Percentiles rank a stretch among this genome's conserved stretches.
Evolutionary conservation across 495 filamentous ascomycete species (phyloP).

Genomic region (Lophium mytilinum): DNA sequence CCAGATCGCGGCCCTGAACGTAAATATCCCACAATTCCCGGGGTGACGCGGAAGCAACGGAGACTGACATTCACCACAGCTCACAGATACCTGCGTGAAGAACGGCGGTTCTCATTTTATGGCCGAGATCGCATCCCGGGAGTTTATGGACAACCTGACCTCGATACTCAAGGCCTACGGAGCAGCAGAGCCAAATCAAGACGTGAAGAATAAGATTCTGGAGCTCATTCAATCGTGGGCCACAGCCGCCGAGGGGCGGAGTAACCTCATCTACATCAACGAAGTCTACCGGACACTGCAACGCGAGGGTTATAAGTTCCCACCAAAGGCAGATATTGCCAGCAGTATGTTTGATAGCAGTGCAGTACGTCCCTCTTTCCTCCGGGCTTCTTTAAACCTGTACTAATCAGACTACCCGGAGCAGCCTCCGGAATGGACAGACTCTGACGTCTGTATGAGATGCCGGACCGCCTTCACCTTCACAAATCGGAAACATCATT

Average conservation of each 20-base stretch:
- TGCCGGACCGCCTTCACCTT: constrained; percentile 93
- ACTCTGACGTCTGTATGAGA: constrained; percentile 98
- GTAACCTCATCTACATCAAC: constrained; percentile 74
- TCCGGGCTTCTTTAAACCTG: not conserved
- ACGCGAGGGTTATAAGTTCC: constrained; percentile 79
- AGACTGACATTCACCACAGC: constrained; percentile 36
- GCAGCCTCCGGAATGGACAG: constrained; percentile 93
- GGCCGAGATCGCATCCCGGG: constrained; percentile 84
- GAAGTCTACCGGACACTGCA: constrained; percentile 79
- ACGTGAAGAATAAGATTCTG: constrained; percentile 82
- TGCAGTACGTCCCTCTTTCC: constrained; percentile 56
- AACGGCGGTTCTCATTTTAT: constrained; percentile 97
- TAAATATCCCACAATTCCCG: constrained; percentile 34
- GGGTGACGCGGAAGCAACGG: not conserved
- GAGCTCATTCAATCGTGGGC: constrained; percentile 94
- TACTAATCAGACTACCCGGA: constrained; percentile 3
- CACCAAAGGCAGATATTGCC: constrained; percentile 75
- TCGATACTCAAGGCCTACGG: constrained; percentile 78
- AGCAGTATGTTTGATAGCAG: constrained; percentile 96
- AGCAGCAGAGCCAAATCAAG: constrained; percentile 64
- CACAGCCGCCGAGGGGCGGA: constrained; percentile 75
- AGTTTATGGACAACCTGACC: constrained; percentile 96
- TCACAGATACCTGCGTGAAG: constrained; percentile 97
- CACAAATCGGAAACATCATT: constrained; percentile 97
- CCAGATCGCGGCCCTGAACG: constrained; percentile 85